Conservation (phyloP, 2,329 filamentous ascomycete species). For the Triangularia verruculosa region DNA sequence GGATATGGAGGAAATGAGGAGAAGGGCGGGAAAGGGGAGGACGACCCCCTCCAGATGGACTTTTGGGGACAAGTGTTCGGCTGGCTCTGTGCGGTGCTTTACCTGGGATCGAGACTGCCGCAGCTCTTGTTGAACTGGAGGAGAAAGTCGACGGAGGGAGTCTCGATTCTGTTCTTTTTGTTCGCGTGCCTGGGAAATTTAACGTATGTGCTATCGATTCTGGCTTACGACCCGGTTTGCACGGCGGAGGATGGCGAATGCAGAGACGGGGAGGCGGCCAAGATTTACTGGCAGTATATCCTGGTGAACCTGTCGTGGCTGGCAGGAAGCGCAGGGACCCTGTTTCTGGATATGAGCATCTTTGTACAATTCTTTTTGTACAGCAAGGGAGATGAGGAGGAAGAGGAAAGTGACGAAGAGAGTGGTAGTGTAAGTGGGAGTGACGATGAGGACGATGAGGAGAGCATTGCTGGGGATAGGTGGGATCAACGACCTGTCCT, state of each 20-base stretch:
- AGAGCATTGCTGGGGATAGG: conserved; percentile 31
- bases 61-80: conserved; percentile 85
- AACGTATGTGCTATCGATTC: conserved; percentile 87
- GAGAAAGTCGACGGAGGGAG: conserved; percentile 87
- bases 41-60: conserved; percentile 62
- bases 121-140: conserved; percentile 91
- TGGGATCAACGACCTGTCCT: conserved; percentile 44
- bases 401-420: conserved; percentile 25
- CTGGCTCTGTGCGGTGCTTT: conserved; percentile 84
- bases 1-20: conserved; percentile 45
- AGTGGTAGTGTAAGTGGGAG: conserved; percentile 32
- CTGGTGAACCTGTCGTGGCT: conserved; percentile 90
- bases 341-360: conserved; percentile 79
- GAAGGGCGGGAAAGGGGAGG: conserved; percentile 32
- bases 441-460: conserved; percentile 28
- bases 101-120: conserved; percentile 84
- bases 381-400: conserved; percentile 44
- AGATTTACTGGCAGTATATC: conserved; percentile 76
- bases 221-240: conserved; percentile 82
- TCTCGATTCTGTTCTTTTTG: conserved; percentile 91
- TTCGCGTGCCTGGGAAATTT: conserved; percentile 95
- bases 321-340: conserved; percentile 80
- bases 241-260: conserved; percentile 48
- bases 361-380: conserved; percentile 94
- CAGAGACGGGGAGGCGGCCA: conserved; percentile 59